Evolutionary conservation across 1,284 basidiomycete genomes (phyloP), one percentile per base, ranked within the genome.

Genomic region (Melampsora larici-populina): DNA sequence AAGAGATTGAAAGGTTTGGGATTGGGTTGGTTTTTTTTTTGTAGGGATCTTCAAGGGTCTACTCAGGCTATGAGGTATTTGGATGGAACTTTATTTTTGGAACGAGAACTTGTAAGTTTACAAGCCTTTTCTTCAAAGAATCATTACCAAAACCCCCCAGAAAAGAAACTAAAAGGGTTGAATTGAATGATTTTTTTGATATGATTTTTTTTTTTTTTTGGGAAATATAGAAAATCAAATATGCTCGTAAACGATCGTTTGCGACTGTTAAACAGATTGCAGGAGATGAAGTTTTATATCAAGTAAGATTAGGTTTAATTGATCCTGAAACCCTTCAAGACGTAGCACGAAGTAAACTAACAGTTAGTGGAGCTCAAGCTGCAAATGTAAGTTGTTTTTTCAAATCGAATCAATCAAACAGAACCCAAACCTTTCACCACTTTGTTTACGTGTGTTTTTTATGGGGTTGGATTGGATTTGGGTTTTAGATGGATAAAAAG

Each of bases 51-150:
- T 24, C 75, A 70, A 70, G 75, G 75, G 29, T 67, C 75, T 18
- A 70, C 75, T 43, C 75, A 78, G 70, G 75, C 75, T 26, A 78
- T 78, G 75, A 60, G 75, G 7, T 68, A 70, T 48, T 67, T 78
- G 8, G 75, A 78, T 70, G 75, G 75, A n/a, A 70, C 75, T 5
- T 67, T 33, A 17, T 78, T 78, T 49, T 33, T 78, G 13, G 75
- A 70, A 15, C 75, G 75, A 55, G 68, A 78, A 43, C 68, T 78
- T 17, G 75, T 78, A 8, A 64, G 75, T 78, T 36, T 36, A 9
- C n/a, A n/a, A n/a, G n/a, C n/a, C n/a, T n/a, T n/a, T n/a, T n/a
- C n/a, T n/a, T n/a, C n/a, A n/a, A n/a, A n/a, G n/a, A n/a, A n/a
- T n/a, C n/a, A n/a, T n/a, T n/a, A n/a, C n/a, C n/a, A n/a, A n/a